Conservation (phyloP, 108 stramenopile genomes). For the Schizochytrium sp. region DNA sequence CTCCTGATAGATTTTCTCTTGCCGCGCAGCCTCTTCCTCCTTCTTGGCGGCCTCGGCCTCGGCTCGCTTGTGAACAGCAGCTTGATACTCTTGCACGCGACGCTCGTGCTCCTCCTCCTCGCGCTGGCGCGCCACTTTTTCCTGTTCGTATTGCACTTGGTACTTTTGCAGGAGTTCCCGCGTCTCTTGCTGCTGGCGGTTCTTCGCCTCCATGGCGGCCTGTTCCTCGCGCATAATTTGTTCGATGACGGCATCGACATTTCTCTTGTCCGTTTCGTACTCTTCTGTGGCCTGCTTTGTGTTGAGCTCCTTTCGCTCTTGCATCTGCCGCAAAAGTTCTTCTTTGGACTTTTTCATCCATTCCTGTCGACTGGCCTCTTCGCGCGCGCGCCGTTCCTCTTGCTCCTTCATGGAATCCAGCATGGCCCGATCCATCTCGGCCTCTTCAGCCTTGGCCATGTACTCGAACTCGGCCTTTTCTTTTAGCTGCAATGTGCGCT, state of each 20-base stretch:
- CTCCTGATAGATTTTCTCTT: not conserved
- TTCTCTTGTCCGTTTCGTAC: not conserved
- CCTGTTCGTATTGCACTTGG: constrained; percentile 6
- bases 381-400: not conserved
- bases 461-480: constrained; percentile 3
- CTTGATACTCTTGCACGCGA: not conserved
- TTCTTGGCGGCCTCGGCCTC: not conserved
- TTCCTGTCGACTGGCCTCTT: not conserved
- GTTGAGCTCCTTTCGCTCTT: not conserved
- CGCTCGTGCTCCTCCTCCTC: constrained; percentile 18
- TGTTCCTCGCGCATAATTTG: constrained; percentile 12
- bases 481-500: not conserved
- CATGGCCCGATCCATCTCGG: constrained; percentile 10
- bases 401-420: not conserved
- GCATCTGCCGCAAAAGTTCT: not conserved
- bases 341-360: not conserved
- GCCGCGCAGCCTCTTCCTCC: not conserved
- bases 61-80: not conserved
- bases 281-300: not conserved
- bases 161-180: constrained; percentile 2
- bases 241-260: not conserved
- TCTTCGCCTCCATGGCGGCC: not conserved
- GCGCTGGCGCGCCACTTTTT: not conserved
- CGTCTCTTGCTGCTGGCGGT: not conserved
- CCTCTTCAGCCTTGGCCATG: not conserved